Evolutionary conservation across 208 protist species (phyloP), one percentile per base, ranked within the genome.

Genomic region (Trypanosoma boissoni): DNA sequence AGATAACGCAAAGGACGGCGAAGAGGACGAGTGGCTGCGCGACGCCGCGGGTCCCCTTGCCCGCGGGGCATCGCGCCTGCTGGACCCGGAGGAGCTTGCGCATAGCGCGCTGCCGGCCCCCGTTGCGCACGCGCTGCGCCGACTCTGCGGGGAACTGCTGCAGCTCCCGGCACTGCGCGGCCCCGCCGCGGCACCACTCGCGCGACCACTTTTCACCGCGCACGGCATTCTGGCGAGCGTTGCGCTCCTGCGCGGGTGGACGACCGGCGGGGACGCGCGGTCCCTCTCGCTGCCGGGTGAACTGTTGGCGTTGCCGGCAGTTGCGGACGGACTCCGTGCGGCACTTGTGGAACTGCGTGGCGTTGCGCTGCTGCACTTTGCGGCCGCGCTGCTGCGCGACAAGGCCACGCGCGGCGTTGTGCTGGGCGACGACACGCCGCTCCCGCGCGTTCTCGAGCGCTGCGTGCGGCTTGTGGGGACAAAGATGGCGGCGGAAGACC

Each of bases 341-440:
- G 70, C 73, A 27, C 54, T 90, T 43, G 36, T 55, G 41, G 63
- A 66, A 59, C 60, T 87, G 27, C 54, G 64, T 1, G 76, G 78
- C 0, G 74, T 87, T 39, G 71, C 72, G 59, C 65, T 94, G 58
- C 69, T 94, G 21, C 83, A 94, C 57, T 67, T 87, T 46, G 61
- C 74, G 2, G 80, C 83, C 7, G 68, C 74, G 6, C 51, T 78
- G 10, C 23, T 83, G 24, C 83, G 86, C 26, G 53, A 57, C n/a
- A 60, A 74, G 1, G 42, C 37, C 12, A 72, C 79, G 51, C 75
- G 83, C 18, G 42, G 49, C 16, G 51, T 52, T n/a, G 46, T 83
- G 27, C 43, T 62, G 28, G 20, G 24, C 23, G 32, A 64, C 9
- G 39, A 66, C 0, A 34, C 29, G 16, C 49, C 81, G 3, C 61